Percentiles rank a stretch among this genome's conserved stretches.
These are phyloP conservation scores for Excoecaria agallocha DNA, from an alignment of 345 rosid species.

Conservation along the genomic window DNA sequence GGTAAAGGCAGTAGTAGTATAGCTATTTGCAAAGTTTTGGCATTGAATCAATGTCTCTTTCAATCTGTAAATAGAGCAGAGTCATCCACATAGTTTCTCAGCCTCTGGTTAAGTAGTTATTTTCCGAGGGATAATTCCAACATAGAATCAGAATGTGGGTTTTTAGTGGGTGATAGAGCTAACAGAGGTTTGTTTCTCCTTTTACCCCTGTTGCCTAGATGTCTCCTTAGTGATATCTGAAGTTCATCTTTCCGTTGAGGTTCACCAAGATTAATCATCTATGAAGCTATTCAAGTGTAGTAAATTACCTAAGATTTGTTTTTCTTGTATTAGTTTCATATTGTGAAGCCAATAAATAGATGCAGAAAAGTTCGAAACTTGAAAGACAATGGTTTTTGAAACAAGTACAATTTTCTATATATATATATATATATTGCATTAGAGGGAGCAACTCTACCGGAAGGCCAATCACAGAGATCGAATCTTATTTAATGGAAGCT, in stretches of 20 bases:
- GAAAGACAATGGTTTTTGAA: no score
- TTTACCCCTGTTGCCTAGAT: constrained; percentile 3
- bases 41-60: constrained; percentile 32
- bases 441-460: neutral
- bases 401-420: no score
- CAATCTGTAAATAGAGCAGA: constrained; percentile 46
- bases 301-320: neutral
- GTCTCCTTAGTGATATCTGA: neutral
- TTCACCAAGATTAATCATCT: neutral
- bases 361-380: no score
- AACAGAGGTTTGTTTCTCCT: constrained; percentile 9
- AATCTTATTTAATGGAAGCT: neutral
- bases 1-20: constrained; percentile 20
- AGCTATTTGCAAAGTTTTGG: constrained; percentile 32
- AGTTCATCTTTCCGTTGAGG: neutral
- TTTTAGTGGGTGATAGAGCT: constrained; percentile 15
- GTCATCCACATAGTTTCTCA: constrained; percentile 17
- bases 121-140: neutral
- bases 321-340: neutral
- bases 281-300: constrained; percentile 1
- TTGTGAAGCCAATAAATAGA: neutral
- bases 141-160: constrained; percentile 11
- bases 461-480: neutral
- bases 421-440: no score
- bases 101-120: constrained; percentile 2